These are phyloP conservation scores for Penicillium sp. DNA, from an alignment of 2,329 filamentous ascomycete species.

Conservation along the genomic window DNA sequence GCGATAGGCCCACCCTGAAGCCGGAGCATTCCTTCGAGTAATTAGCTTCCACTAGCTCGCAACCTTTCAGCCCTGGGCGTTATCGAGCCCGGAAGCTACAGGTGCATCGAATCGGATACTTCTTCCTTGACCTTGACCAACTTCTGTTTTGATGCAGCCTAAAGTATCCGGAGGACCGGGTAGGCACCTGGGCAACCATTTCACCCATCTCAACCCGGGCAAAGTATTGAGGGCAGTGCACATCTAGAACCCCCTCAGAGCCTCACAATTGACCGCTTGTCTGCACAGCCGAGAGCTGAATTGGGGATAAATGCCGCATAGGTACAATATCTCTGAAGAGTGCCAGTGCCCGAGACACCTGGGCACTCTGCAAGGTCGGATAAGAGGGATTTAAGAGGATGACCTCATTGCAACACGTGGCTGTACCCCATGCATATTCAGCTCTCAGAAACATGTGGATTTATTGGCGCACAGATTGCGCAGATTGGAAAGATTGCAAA, in stretches of 20 bases:
- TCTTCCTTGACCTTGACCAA: neutral
- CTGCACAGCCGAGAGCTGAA: neutral
- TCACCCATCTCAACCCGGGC: neutral
- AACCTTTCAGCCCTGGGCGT: neutral
- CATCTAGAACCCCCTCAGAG: neutral
- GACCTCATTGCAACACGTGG: constrained; percentile 11
- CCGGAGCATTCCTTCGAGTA: neutral
- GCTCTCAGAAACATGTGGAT: neutral
- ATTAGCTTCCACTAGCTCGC: neutral
- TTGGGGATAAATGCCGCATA: neutral
- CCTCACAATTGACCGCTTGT: neutral
- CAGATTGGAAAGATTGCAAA: neutral
- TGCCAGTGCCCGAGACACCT: neutral
- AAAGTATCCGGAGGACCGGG: neutral
- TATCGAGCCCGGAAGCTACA: neutral
- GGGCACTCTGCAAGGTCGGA: neutral
- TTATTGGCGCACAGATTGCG: neutral
- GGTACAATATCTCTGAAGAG: neutral
- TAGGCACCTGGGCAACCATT: neutral
- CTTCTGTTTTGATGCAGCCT: neutral
- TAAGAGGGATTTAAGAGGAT: neutral
- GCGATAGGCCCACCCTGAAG: neutral
- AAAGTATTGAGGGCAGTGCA: neutral
- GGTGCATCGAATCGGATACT: neutral
- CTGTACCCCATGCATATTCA: neutral